phyloP scores from a whole-genome alignment of 768 basidiomycete species.

The Rhodocollybia butyracea region DNA sequence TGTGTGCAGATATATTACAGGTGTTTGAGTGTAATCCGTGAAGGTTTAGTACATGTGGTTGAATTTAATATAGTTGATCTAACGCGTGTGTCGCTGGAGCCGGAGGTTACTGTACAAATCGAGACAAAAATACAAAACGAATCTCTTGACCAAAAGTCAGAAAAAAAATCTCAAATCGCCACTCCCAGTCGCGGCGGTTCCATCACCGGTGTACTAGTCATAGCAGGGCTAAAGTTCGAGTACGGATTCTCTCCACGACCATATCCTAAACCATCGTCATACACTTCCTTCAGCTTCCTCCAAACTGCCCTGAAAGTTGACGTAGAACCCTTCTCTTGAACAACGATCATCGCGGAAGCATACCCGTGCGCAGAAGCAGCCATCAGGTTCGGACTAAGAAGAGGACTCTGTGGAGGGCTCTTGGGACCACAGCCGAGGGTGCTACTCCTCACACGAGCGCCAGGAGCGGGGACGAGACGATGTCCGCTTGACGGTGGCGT shows the following conservation, averaged over 20 bases:
- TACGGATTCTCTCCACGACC: slow-evolving; percentile 15
- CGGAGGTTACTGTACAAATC: neutral
- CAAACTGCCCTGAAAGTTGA: slow-evolving; percentile 81
- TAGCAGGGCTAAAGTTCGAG: slow-evolving; percentile 38
- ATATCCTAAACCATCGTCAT: slow-evolving; percentile 34
- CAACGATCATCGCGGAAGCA: slow-evolving; percentile 67
- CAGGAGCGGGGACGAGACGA: slow-evolving; percentile 4
- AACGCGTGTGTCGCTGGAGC: neutral
- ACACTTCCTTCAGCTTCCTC: slow-evolving; percentile 67
- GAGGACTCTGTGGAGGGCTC: slow-evolving; percentile 1
- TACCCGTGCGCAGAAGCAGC: slow-evolving; percentile 18
- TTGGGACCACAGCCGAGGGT: slow-evolving; percentile 7
- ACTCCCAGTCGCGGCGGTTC: slow-evolving; percentile 41
- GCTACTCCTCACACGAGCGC: slow-evolving; percentile 23
- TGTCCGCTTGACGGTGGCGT: slow-evolving; percentile 17
- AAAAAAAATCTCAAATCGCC: slow-evolving; percentile 18
- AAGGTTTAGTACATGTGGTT: too few relatives aligned
- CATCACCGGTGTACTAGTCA: slow-evolving; percentile 36
- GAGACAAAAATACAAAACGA: neutral
- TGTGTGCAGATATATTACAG: too few relatives aligned
- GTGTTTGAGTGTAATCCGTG: too few relatives aligned
- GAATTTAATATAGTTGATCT: neutral
- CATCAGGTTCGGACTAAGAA: slow-evolving; percentile 17
- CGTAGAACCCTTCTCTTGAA: slow-evolving; percentile 89
- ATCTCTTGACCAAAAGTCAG: neutral